Base-by-base conservation (phyloP, 73 alveolate genomes). In the Paramecium bursaria region DNA sequence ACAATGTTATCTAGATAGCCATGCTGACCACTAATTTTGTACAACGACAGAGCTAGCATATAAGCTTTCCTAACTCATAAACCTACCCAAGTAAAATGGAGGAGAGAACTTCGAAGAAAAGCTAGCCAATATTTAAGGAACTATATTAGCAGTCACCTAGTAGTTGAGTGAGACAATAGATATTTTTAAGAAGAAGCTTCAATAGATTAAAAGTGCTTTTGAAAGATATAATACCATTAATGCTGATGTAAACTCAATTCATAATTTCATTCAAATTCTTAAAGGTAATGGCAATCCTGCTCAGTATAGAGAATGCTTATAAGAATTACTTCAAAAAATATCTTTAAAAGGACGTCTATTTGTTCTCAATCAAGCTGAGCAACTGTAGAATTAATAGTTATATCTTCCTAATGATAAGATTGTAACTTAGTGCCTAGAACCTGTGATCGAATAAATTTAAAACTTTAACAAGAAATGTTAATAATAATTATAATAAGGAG, bases 1-100 rank as follows among this genome's bases (percentile, higher is more conserved):
- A 57, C 31, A 57, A 57, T 57, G 26, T 57, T 57, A 31, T 57
- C n/a, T n/a, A n/a, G n/a, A n/a, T n/a, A n/a, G n/a, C n/a, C n/a
- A n/a, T n/a, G n/a, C n/a, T n/a, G n/a, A n/a, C n/a, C n/a, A n/a
- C n/a, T n/a, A n/a, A n/a, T n/a, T n/a, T n/a, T n/a, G n/a, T n/a
- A n/a, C n/a, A n/a, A n/a, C n/a, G n/a, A n/a, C n/a, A n/a, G n/a
- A n/a, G n/a, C n/a, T n/a, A n/a, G n/a, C n/a, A n/a, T n/a, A n/a
- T n/a, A n/a, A n/a, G n/a, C n/a, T n/a, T n/a, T n/a, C n/a, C n/a
- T n/a, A n/a, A n/a, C n/a, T n/a, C n/a, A n/a, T n/a, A n/a, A n/a
- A n/a, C n/a, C n/a, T n/a, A n/a, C n/a, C n/a, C n/a, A n/a, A n/a
- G n/a, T n/a, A n/a, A 1, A 44, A 11, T 10, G 76, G 50, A 25